Conservation (phyloP, 352 stramenopile genomes). For the Plasmopara viticola region DNA sequence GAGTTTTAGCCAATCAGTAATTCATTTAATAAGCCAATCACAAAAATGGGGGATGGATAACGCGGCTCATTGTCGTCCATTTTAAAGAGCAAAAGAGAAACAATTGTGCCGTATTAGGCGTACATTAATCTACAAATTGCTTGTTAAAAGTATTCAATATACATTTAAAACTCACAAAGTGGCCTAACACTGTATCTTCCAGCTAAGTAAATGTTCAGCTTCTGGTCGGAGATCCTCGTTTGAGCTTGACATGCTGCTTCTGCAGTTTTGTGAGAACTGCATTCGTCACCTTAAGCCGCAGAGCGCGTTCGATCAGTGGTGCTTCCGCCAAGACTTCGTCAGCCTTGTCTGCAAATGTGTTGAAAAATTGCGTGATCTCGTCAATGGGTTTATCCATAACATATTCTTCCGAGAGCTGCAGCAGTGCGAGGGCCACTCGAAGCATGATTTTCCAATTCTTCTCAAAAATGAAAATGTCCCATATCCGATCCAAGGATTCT, state of each 20-base stretch:
- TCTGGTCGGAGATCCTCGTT: conserved; percentile 15
- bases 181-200: too few species aligned
- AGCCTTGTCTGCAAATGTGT: conserved; percentile 60
- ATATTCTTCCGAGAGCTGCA: conserved; percentile 58
- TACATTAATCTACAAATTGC: too few species aligned
- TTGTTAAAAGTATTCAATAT: too few species aligned
- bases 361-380: conserved; percentile 84
- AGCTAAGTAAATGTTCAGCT: too few species aligned
- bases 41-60: too few species aligned
- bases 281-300: conserved; percentile 78
- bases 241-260: conserved; percentile 55
- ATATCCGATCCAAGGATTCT: conserved; percentile 70
- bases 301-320: conserved; percentile 36
- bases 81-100: too few species aligned
- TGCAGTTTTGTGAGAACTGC: conserved; percentile 63
- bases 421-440: conserved; percentile 55
- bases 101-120: too few species aligned
- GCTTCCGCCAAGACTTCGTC: conserved; percentile 52
- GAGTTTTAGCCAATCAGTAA: too few species aligned
- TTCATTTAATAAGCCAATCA: too few species aligned
- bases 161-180: too few species aligned
- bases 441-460: conserved; percentile 85
- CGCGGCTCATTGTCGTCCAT: too few species aligned
- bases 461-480: conserved; percentile 82
- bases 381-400: conserved; percentile 69